phyloP scores from a whole-genome alignment of 257 asterid species.

The Solanum sejunctum region DNA sequence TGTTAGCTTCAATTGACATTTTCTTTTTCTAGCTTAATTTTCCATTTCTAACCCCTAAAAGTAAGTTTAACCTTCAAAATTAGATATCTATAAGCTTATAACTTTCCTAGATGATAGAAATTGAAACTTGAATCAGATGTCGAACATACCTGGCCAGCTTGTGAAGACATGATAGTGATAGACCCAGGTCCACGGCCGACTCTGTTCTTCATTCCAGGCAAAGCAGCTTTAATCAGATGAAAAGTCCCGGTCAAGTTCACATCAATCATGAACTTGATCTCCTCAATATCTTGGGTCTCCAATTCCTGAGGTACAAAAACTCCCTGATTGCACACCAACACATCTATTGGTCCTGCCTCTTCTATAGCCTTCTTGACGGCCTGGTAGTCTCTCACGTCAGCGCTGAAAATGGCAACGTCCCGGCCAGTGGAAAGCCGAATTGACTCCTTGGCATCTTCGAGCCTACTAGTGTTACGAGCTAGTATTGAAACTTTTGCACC shows the following conservation, averaged over 20 bases:
- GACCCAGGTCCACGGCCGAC: conserved; percentile 60
- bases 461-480: conserved; percentile 55
- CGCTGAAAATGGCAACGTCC: conserved; percentile 63
- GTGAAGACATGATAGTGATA: conserved; percentile 87
- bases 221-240: conserved; percentile 79
- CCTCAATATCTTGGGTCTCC: conserved; percentile 61
- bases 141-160: conserved; percentile 79
- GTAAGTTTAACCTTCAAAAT: not conserved
- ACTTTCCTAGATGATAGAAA: not conserved
- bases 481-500: conserved; percentile 76
- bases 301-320: conserved; percentile 66
- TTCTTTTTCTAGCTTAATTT: not conserved
- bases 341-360: conserved; percentile 74
- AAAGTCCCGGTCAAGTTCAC: conserved; percentile 77
- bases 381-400: conserved; percentile 75
- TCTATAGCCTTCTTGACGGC: conserved; percentile 46
- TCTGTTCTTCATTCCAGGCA: conserved; percentile 76
- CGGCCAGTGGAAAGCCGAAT: conserved; percentile 78
- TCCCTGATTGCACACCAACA: conserved; percentile 85
- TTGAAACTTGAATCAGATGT: not conserved
- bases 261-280: conserved; percentile 76
- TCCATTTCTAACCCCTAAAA: not conserved
- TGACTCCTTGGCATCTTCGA: conserved; percentile 62
- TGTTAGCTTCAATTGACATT: not conserved
- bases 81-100: not conserved